Base-by-base conservation (phyloP, 805 yeast species). In the Metschnikowia proteae region DNA sequence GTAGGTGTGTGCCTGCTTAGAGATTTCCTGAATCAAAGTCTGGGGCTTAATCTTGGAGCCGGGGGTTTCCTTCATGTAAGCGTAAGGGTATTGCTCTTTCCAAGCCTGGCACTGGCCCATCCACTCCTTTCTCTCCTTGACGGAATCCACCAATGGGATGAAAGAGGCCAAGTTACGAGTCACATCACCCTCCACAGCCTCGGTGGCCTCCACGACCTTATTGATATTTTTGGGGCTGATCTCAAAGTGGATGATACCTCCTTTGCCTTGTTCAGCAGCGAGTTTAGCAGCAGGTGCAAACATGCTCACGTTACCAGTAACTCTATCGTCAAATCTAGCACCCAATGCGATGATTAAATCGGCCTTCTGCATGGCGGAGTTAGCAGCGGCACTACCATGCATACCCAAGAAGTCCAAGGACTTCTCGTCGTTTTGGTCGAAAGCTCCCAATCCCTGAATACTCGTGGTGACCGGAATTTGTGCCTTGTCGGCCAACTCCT, bases 301-400 rank as follows among this genome's bases (percentile, higher is more conserved):
- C 66, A 86, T 86, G 53, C 86, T 56, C 48, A 94, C 76, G 62
- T 81, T 81, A 62, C 94, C 85, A 38, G 99, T 94, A 60, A 94
- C 99, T 77, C 99, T 91, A 75, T 94, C 99, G 71, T 94, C 99
- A 62, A 94, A 94, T 68, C 99, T 82, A 33, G 98, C 96, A 65
- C 99, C 99, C 38, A 94, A 76, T 13, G 98, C 98, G 54, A 94
- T 72, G 64, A 94, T 88, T 60, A 91, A 74, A 70, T 94, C 99
- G 36, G 98, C 96, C 51, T 82, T 77, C 75, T 94, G 99, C 59
- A 94, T 85, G 46, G 98, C 95, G 62, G 86, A 67, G 77, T 94
- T 94, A 59, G 99, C 99, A 60, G 90, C 89, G 44, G 90, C 97
- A 52, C 84, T 79, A 56, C 99, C 99, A 71, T 94, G 99, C 99